These are phyloP conservation scores for Penicillium sp. DNA, from an alignment of 2,329 filamentous ascomycete genomes.

Conservation along the genomic window DNA sequence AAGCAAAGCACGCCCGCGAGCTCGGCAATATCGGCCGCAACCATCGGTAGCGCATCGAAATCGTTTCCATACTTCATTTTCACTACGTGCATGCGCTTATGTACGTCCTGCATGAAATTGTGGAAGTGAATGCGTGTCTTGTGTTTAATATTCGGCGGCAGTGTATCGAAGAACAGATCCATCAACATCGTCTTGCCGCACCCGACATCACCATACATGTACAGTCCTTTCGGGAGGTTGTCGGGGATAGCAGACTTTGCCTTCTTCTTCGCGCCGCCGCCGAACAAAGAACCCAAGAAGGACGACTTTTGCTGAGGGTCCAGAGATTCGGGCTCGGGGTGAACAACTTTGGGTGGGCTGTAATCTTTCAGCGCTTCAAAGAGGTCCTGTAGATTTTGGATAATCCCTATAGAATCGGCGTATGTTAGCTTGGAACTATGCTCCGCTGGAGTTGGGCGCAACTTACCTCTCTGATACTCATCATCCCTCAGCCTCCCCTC, in stretches of 20 bases:
- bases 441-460: neutral
- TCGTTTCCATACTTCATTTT: conserved; percentile 88
- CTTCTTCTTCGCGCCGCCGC: conserved; percentile 31
- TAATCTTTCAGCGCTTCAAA: conserved; percentile 79
- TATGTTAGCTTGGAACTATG: neutral
- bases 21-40: conserved; percentile 91
- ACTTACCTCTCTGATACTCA: conserved; percentile 77
- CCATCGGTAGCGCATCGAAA: conserved; percentile 84
- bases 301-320: conserved; percentile 52
- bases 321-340: conserved; percentile 71
- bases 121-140: conserved; percentile 98
- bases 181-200: conserved; percentile 99
- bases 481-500: conserved; percentile 76
- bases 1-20: conserved; percentile 87
- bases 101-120: conserved; percentile 99
- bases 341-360: conserved; percentile 68
- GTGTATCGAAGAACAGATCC: conserved; percentile 94
- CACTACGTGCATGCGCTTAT: conserved; percentile 83
- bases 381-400: conserved; percentile 83
- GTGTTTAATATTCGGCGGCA: conserved; percentile 72
- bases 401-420: conserved; percentile 62
- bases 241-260: conserved; percentile 55
- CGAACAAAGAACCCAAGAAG: conserved; percentile 52
- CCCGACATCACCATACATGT: conserved; percentile 94
- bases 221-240: conserved; percentile 82